Base-by-base conservation (phyloP, 108 stramenopile species). In the Bacterosira constricta region DNA sequence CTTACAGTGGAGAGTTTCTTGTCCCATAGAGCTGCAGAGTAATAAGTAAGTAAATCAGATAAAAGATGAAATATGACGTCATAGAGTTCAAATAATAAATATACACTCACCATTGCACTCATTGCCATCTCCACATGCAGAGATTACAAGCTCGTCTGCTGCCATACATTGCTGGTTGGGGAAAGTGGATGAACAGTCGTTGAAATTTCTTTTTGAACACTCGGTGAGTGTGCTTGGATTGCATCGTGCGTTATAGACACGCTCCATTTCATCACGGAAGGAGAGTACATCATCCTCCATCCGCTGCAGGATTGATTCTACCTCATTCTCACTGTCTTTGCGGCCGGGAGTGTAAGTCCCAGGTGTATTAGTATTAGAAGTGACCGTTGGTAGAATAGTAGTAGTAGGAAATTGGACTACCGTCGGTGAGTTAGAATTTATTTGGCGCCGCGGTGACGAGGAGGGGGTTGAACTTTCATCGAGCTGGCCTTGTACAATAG, bases 241-340 rank as follows among this genome's bases (percentile, higher is more conserved):
- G n/a, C 73, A 73, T 4, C 73, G 73, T 32, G 31, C 18, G 1
- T 2, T 11, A 18, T 73, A 73, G 13, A 36, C 63, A 27, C 42
- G 38, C 20, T 66, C 64, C 17, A 73, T 41, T 36, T 73, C 64
- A 50, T 73, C 73, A 12, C 73, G 63, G 36, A 73, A 46, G 46
- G 44, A 4, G 13, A 46, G 58, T 3, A 60, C 69, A 5, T 46
- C 58, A 4, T 0, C 3, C 59, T 61, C 32, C 45, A 71, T 60
- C 1, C 30, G 9, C 23, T 45, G 17, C 12, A 68, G 36, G 20
- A 68, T 56, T 2, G 52, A 35, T 38, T 42, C 15, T 5, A 68
- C 27, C 11, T 42, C 36, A 20, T 2, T 20, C 23, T 68, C 39
- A 15, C 38, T 51, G 11, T 11, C 49, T 42, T n/a, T n/a, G n/a